These are phyloP conservation scores for Taphrina flavorubra DNA, from an alignment of 1,139 yeast species.

Conservation along the genomic window DNA sequence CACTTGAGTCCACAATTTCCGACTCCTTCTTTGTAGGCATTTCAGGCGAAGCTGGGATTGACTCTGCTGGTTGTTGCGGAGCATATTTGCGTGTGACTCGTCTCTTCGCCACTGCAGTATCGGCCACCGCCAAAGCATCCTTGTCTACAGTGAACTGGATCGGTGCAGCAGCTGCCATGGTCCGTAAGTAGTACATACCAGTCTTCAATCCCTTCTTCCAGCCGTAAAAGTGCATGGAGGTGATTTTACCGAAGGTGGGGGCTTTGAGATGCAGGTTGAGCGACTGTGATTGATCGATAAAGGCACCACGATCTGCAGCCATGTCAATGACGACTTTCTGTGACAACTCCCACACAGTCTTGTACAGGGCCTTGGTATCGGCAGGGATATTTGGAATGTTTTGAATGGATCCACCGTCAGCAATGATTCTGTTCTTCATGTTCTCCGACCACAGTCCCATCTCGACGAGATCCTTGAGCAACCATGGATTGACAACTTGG, in stretches of 20 bases:
- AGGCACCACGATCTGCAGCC: slow-evolving; percentile 95
- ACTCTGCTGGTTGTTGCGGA: slow-evolving; percentile 47
- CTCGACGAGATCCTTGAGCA: slow-evolving; percentile 79
- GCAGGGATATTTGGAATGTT: slow-evolving; percentile 74
- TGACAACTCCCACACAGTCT: slow-evolving; percentile 96
- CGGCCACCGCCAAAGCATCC: slow-evolving; percentile 53
- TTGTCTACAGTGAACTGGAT: slow-evolving; percentile 88
- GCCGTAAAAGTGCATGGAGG: slow-evolving; percentile 97
- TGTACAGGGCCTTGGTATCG: slow-evolving; percentile 76
- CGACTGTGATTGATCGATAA: slow-evolving; percentile 92
- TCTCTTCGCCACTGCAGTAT: slow-evolving; percentile 46
- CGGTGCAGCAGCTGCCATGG: slow-evolving; percentile 94
- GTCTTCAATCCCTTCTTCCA: slow-evolving; percentile 98
- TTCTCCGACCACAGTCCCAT: slow-evolving; percentile 80
- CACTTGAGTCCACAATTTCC: slow-evolving; percentile 39
- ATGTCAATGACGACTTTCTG: slow-evolving; percentile 86
- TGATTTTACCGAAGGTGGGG: slow-evolving; percentile 91
- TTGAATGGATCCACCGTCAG: slow-evolving; percentile 87
- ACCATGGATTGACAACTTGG: slow-evolving; percentile 84
- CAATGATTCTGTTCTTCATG: slow-evolving; percentile 79
- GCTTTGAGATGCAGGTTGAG: slow-evolving; percentile 82
- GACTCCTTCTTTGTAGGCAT: slow-evolving; percentile 35
- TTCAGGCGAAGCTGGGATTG: slow-evolving; percentile 34
- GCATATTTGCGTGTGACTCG: slow-evolving; percentile 38
- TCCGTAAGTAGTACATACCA: slow-evolving; percentile 95